Conservation (phyloP, 1,139 yeast species). For the Suhomyces atakaporum region DNA sequence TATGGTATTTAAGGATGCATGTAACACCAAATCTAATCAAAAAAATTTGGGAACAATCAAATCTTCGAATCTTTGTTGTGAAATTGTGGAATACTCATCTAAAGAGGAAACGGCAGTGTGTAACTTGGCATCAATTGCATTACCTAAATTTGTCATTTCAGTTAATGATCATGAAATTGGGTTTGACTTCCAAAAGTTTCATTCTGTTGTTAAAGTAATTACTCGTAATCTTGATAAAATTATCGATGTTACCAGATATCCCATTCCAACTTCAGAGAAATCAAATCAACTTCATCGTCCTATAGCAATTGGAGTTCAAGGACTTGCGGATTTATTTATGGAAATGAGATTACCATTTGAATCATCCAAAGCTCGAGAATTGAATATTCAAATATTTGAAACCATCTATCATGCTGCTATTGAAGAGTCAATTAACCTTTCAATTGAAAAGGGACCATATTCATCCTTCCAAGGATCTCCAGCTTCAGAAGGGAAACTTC, state of each 20-base stretch:
- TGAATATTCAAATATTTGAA: constrained; percentile 82
- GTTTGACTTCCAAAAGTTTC: constrained; percentile 72
- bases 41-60: constrained; percentile 57
- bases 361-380: constrained; percentile 65
- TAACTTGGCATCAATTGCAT: constrained; percentile 54
- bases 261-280: constrained; percentile 65
- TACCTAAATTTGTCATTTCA: constrained; percentile 46
- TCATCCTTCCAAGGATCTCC: constrained; percentile 76
- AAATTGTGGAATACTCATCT: constrained; percentile 56
- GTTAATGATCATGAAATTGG: constrained; percentile 37
- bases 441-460: constrained; percentile 65
- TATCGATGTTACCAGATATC: constrained; percentile 79
- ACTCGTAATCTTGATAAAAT: constrained; percentile 73
- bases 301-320: constrained; percentile 87
- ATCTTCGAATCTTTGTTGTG: constrained; percentile 61
- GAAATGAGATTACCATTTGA: constrained; percentile 79
- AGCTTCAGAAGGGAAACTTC: constrained; percentile 75
- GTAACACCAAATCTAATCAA: constrained; percentile 56
- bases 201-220: constrained; percentile 71
- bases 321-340: constrained; percentile 84
- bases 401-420: constrained; percentile 87
- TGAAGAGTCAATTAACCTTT: constrained; percentile 77
- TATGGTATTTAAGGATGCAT: constrained; percentile 58
- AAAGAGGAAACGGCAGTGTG: constrained; percentile 60
- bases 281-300: constrained; percentile 83